A percentile compares a stretch with the other conserved stretches of the same genome.
Conservation (phyloP, 2,329 filamentous ascomycete genomes). For the Cercospora berteroae region DNA sequence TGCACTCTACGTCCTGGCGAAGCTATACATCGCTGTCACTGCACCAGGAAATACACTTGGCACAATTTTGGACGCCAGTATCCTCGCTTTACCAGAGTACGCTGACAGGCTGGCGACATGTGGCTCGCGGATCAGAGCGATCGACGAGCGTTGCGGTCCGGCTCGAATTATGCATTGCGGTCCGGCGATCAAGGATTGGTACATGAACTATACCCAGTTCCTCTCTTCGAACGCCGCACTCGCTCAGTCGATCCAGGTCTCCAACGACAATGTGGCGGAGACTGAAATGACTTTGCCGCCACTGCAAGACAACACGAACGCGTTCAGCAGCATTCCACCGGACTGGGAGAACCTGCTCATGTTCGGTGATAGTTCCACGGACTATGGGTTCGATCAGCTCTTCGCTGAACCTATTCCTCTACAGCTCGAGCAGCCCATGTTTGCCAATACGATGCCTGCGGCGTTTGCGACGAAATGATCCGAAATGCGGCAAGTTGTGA, state of each 20-base stretch:
- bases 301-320: background rate
- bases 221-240: conserved; percentile 7
- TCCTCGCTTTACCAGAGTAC: conserved; percentile 31
- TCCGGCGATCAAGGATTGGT: conserved; percentile 24
- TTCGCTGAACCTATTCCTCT: conserved; percentile 22
- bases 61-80: conserved; percentile 27
- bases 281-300: background rate
- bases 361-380: conserved; percentile 17
- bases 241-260: background rate
- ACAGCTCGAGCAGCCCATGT: background rate
- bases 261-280: background rate
- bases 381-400: conserved; percentile 24
- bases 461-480: background rate
- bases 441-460: background rate
- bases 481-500: background rate
- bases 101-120: conserved; percentile 26
- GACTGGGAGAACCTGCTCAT: conserved; percentile 18
- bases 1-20: conserved; percentile 30
- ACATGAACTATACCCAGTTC: conserved; percentile 21
- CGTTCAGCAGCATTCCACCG: background rate
- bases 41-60: conserved; percentile 31
- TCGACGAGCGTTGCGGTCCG: conserved; percentile 22
- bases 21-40: conserved; percentile 31
- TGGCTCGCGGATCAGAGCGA: conserved; percentile 3
- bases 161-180: conserved; percentile 24